Base-by-base conservation (phyloP, 441 rosid genomes). In the Dalechampia spathulata region DNA sequence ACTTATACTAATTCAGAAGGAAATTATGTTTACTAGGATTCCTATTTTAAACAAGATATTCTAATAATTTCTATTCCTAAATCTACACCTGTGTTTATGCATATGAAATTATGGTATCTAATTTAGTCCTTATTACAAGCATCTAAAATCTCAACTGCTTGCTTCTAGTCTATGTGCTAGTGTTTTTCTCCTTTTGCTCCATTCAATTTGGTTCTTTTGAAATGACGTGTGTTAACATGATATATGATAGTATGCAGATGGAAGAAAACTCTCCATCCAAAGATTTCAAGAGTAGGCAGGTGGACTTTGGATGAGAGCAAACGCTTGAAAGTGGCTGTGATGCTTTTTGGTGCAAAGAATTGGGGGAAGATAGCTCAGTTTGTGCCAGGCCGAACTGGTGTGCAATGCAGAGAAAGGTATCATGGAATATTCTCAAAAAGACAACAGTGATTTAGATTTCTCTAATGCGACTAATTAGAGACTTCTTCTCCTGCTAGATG, bases 341-440 rank as follows among this genome's bases (percentile, higher is more conserved):
- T 69, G 73, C 82, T 93, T 72, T 90, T 83, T 78, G 95, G 92
- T 57, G 69, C 87, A 25, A 82, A 73, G 70, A 82, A 81, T 74
- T 91, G 96, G 97, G 71, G 55, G 54, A 90, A 86, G 55, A 79
- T 89, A 58, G 82, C 88, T 41, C 75, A 72, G 25, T 81, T 84
- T 77, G 87, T 92, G 53, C 91, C 90, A 14, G 96, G 96, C 44
- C 83, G 96, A 65, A 76, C 81, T 47, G 78, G 67, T 38, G 72
- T 65, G 53, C 89, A 86, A 58, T 92, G 98, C 73, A 73, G 96
- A 63, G 98, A 88, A 70, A 88, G 90, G 94, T 83, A 73, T 48
- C 16, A 13, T 13, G 1, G 8, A 34, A 23, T 46, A 40, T 47
- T 52, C 46, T 62, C 59, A 22, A 27, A 34, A 34, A 8, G n/a